Evolutionary conservation across 805 yeast genomes (phyloP).

Genomic region (Candida chauliodis): DNA sequence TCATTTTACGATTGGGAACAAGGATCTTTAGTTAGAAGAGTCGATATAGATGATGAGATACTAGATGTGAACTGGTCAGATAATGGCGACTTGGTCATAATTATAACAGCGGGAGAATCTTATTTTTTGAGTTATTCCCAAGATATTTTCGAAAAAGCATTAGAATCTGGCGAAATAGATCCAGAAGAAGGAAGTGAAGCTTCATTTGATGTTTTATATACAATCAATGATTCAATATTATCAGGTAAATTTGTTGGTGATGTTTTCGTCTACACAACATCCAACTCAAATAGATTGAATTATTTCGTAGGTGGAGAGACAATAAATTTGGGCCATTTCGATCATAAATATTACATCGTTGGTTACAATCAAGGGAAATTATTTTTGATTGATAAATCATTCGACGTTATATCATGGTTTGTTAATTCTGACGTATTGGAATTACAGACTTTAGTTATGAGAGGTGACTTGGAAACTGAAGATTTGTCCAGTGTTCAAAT

Average conservation of each 20-base stretch:
- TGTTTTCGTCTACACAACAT: constrained; percentile 87
- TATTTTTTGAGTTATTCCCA: constrained; percentile 75
- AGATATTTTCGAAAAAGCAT: constrained; percentile 61
- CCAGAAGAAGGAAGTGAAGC: constrained; percentile 87
- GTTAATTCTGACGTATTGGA: constrained; percentile 84
- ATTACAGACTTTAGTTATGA: constrained; percentile 90
- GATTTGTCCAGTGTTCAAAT: constrained; percentile 44
- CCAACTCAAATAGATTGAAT: constrained; percentile 76
- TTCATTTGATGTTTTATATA: constrained; percentile 79
- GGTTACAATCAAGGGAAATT: constrained; percentile 89
- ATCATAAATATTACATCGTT: constrained; percentile 76
- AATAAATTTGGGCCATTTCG: constrained; percentile 89
- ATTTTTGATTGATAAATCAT: constrained; percentile 87
- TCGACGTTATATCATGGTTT: constrained; percentile 75
- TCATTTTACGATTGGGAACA: constrained; percentile 93
- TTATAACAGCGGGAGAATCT: constrained; percentile 55
- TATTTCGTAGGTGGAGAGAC: constrained; percentile 93
- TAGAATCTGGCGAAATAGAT: constrained; percentile 54
- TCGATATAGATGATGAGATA: constrained; percentile 75
- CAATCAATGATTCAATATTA: constrained; percentile 71
- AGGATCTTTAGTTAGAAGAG: constrained; percentile 78
- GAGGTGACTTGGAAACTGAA: constrained; percentile 82
- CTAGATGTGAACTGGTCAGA: constrained; percentile 88
- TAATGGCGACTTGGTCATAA: constrained; percentile 82
- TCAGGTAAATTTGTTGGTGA: constrained; percentile 98